Percentiles rank a stretch among this genome's conserved stretches.
Conservation (phyloP, 2,329 filamentous ascomycete species). For the Drechslerella coelobrocha region DNA sequence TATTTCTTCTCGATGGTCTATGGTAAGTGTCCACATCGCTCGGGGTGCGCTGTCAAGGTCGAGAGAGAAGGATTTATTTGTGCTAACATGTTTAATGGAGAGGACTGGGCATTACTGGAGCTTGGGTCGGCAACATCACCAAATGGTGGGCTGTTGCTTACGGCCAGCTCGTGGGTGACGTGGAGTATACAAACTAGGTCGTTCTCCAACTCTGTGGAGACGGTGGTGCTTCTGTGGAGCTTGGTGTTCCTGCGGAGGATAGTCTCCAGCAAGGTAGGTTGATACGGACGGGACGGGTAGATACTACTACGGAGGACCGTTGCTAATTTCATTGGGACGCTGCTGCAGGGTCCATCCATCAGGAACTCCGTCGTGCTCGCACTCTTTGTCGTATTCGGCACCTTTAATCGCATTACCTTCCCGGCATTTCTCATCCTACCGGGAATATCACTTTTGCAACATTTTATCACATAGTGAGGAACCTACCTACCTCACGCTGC, state of each 20-base stretch:
- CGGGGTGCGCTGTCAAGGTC: too few relatives aligned
- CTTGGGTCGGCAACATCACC: conserved; percentile 75
- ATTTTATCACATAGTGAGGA: conserved; percentile 77
- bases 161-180: conserved; percentile 95
- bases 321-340: neutral
- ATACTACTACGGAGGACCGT: neutral
- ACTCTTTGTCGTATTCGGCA: conserved; percentile 79
- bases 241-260: conserved; percentile 90
- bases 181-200: conserved; percentile 99
- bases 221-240: conserved; percentile 89
- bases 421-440: conserved; percentile 90
- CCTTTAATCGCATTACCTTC: conserved; percentile 97
- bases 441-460: conserved; percentile 79
- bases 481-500: neutral
- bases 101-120: conserved; percentile 97
- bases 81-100: conserved; percentile 57
- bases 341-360: conserved; percentile 33
- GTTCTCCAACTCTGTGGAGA: conserved; percentile 97
- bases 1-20: conserved; percentile 94
- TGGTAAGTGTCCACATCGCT: conserved; percentile 50
- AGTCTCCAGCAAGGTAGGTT: conserved; percentile 74
- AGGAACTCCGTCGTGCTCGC: conserved; percentile 73
- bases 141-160: conserved; percentile 76
- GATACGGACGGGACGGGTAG: neutral
- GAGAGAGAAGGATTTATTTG: too few relatives aligned